Conservation (phyloP, 2,329 filamentous ascomycete species). For the Ceratocystis cacaofunesta region DNA sequence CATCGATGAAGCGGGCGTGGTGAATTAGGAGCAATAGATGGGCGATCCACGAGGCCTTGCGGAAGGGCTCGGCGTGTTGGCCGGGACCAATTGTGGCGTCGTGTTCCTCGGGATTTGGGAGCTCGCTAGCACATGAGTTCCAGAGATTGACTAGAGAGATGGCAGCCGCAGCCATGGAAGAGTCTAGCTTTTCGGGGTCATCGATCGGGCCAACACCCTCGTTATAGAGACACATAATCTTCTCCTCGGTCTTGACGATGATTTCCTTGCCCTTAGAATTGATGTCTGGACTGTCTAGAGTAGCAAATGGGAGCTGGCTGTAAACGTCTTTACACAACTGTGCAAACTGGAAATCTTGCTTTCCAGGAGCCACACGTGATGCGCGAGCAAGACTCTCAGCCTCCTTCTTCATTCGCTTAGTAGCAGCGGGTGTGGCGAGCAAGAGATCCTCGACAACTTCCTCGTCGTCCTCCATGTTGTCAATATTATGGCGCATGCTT, state of each 20-base stretch:
- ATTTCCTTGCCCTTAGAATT: slow-evolving; percentile 65
- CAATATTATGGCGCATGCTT: slow-evolving; percentile 32
- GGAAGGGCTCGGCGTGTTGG: slow-evolving; percentile 44
- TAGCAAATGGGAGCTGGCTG: slow-evolving; percentile 37
- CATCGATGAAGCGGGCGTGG: slow-evolving; percentile 40
- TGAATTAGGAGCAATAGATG: slow-evolving; percentile 65
- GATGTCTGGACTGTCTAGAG: slow-evolving; percentile 55
- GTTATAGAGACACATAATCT: slow-evolving; percentile 51
- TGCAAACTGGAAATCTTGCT: slow-evolving; percentile 48
- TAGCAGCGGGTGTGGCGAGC: slow-evolving; percentile 40
- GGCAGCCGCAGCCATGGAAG: slow-evolving; percentile 39
- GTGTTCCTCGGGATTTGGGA: slow-evolving; percentile 37
- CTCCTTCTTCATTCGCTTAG: slow-evolving; percentile 37
- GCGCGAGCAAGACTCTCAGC: slow-evolving; percentile 42
- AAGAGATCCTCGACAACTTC: slow-evolving; percentile 23
- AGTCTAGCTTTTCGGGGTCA: slow-evolving; percentile 40
- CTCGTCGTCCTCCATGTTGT: slow-evolving; percentile 26
- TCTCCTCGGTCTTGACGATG: slow-evolving; percentile 59
- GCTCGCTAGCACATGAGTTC: slow-evolving; percentile 36
- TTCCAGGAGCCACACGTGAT: slow-evolving; percentile 27
- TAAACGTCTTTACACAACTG: slow-evolving; percentile 59
- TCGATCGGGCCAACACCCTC: slow-evolving; percentile 43
- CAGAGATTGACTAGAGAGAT: slow-evolving; percentile 39
- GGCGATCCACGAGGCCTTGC: slow-evolving; percentile 67
- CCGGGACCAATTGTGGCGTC: slow-evolving; percentile 51